Evolutionary conservation across 2,329 filamentous ascomycete species (phyloP).

Genomic region (Boeremia exigua): DNA sequence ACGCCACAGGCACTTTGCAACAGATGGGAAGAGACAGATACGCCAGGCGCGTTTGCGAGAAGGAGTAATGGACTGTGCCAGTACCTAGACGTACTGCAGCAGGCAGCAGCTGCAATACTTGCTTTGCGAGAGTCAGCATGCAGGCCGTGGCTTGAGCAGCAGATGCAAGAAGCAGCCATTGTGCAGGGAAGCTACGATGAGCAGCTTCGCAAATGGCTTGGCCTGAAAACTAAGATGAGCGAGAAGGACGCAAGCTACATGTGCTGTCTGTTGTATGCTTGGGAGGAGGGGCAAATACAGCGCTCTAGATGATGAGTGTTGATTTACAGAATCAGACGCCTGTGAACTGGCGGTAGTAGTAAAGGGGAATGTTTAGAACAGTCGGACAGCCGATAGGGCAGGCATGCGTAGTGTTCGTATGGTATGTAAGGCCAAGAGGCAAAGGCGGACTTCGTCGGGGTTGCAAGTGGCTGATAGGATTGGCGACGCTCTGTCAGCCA

Average conservation of each 20-base stretch:
- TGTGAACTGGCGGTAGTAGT: background rate
- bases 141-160: background rate
- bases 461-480: background rate
- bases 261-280: background rate
- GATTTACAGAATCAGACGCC: background rate
- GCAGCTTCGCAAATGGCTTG: background rate
- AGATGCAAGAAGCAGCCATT: background rate
- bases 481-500: background rate
- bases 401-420: background rate
- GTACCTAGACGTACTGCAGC: background rate
- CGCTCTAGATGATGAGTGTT: background rate
- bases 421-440: background rate
- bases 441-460: background rate
- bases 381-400: background rate
- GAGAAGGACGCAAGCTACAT: background rate
- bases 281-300: background rate
- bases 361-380: background rate
- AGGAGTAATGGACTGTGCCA: background rate
- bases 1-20: slow-evolving; percentile 3
- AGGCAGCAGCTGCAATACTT: background rate
- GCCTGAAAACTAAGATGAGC: background rate
- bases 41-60: background rate
- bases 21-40: slow-evolving; percentile 1
- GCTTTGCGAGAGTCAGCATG: background rate
- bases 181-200: background rate